These are phyloP conservation scores for Apiospora kogelbergensis DNA, from an alignment of 2,329 filamentous ascomycete species.

Conservation along the genomic window DNA sequence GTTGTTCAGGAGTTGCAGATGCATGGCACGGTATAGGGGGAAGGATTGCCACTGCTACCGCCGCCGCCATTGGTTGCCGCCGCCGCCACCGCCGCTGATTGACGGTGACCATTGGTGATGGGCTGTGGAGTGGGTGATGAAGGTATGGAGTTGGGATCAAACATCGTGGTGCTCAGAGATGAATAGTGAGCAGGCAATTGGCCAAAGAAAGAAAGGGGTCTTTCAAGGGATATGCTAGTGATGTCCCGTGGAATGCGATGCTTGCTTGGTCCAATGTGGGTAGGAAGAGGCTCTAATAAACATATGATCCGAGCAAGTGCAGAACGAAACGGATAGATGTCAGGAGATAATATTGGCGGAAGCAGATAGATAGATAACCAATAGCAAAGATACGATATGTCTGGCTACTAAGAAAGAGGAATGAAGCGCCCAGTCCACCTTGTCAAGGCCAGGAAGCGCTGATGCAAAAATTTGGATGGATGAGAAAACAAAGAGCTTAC, in stretches of 20 bases:
- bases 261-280: neutral
- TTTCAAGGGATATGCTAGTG: neutral
- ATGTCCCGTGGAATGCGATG: neutral
- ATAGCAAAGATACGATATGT: neutral
- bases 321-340: no score
- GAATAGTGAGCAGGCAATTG: neutral
- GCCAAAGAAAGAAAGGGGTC: neutral
- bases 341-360: neutral
- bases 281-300: neutral
- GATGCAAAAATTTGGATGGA: neutral
- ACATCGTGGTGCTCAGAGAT: conserved; percentile 53
- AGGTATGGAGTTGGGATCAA: conserved; percentile 72
- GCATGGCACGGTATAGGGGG: no score
- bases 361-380: neutral
- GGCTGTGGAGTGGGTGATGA: conserved; percentile 43
- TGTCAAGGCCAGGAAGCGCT: conserved; percentile 8
- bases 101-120: conserved; percentile 25
- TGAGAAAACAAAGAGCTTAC: conserved; percentile 12
- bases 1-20: conserved; percentile 42
- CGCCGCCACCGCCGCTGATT: conserved; percentile 16
- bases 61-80: conserved; percentile 16
- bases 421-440: conserved; percentile 9
- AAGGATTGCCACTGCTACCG: conserved; percentile 14
- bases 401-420: neutral
- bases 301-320: neutral